phyloP scores from a whole-genome alignment of 176 grass and related monocot genomes.

The Carex cristatella region DNA sequence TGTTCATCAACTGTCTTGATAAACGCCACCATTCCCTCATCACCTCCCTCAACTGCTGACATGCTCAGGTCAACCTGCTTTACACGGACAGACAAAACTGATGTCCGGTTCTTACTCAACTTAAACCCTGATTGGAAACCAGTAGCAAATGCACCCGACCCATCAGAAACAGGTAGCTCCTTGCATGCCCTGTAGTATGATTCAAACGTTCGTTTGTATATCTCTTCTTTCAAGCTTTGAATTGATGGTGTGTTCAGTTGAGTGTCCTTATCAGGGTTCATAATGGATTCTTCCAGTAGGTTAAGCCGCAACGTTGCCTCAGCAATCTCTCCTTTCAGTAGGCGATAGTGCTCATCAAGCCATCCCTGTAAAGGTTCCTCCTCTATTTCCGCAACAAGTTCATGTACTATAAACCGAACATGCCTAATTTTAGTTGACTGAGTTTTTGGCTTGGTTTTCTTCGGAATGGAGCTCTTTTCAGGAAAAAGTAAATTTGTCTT shows the following conservation, averaged over 20 bases:
- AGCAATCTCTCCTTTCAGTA: slow-evolving; percentile 76
- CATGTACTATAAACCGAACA: slow-evolving; percentile 61
- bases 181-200: slow-evolving; percentile 83
- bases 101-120: slow-evolving; percentile 61
- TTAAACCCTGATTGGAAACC: slow-evolving; percentile 96
- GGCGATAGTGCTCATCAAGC: slow-evolving; percentile 84
- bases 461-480: slow-evolving; percentile 58
- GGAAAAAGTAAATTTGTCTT: slow-evolving; percentile 67
- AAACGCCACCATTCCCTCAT: slow-evolving; percentile 81
- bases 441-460: slow-evolving; percentile 52
- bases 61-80: slow-evolving; percentile 84
- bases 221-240: slow-evolving; percentile 54
- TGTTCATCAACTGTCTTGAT: slow-evolving; percentile 62
- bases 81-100: slow-evolving; percentile 67
- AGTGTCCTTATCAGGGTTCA: slow-evolving; percentile 43
- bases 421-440: slow-evolving; percentile 56
- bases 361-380: slow-evolving; percentile 96
- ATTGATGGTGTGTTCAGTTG: slow-evolving; percentile 36
- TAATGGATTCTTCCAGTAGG: slow-evolving; percentile 58
- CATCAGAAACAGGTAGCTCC: slow-evolving; percentile 64
- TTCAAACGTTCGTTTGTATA: slow-evolving; percentile 58
- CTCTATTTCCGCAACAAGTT: slow-evolving; percentile 82
- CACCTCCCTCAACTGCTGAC: slow-evolving; percentile 72
- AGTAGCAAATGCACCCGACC: slow-evolving; percentile 66
- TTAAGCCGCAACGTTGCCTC: slow-evolving; percentile 53